Percentiles rank a stretch among this genome's conserved stretches.
Conservation (phyloP, 192 early-diverging fungal genomes). For the Coemansia sp. region DNA sequence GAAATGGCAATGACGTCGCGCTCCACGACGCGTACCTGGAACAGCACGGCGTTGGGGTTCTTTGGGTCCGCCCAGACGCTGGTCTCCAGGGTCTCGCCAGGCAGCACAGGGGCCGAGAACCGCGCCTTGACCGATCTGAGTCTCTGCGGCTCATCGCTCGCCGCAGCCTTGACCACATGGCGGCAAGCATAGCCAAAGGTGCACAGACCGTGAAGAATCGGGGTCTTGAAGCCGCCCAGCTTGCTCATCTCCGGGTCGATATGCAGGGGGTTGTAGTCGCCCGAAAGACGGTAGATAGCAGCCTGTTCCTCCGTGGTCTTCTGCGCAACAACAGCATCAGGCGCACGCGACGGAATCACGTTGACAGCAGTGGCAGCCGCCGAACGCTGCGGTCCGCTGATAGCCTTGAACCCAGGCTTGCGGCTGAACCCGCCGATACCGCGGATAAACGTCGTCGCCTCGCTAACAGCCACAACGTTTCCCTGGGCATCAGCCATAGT, state of each 20-base stretch:
- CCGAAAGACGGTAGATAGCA: conserved; percentile 90
- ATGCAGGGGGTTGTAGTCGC: conserved; percentile 97
- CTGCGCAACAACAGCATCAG: conserved; percentile 79
- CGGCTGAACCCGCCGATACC: conserved; percentile 88
- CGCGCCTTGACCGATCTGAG: conserved; percentile 86
- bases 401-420: conserved; percentile 57
- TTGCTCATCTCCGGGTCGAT: conserved; percentile 93
- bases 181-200: conserved; percentile 89
- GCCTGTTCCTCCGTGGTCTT: conserved; percentile 92
- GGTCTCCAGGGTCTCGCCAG: conserved; percentile 97
- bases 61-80: conserved; percentile 82
- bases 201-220: conserved; percentile 96
- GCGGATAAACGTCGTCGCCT: conserved; percentile 93
- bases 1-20: conserved; percentile 85
- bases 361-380: conserved; percentile 76
- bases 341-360: conserved; percentile 71
- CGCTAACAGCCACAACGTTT: conserved; percentile 76
- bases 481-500: conserved; percentile 72
- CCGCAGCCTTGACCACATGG: conserved; percentile 81
- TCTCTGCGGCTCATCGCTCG: conserved; percentile 62
- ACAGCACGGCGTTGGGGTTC: conserved; percentile 84
- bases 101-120: conserved; percentile 84
- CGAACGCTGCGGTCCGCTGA: conserved; percentile 55
- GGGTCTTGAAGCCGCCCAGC: conserved; percentile 93
- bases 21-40: conserved; percentile 93